Conservation (phyloP, 257 asterid genomes). For the Fraxinus quadrangulata region DNA sequence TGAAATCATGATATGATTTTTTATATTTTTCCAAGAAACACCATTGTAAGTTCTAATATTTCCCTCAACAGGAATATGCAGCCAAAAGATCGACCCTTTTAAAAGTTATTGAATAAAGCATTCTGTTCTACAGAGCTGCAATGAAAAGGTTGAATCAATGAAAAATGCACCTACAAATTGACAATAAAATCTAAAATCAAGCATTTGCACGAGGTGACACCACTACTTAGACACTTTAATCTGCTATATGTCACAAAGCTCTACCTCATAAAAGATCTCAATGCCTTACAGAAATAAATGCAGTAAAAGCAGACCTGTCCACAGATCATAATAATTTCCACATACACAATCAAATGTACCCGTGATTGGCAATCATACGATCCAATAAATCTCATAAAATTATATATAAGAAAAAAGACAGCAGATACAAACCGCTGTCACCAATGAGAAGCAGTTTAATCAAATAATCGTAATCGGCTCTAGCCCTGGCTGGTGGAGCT, state of each 20-base stretch:
- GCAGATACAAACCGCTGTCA: conserved; percentile 48
- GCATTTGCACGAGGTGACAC: background rate
- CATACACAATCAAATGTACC: background rate
- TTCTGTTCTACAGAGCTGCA: background rate
- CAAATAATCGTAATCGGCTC: conserved; percentile 60
- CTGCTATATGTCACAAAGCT: background rate
- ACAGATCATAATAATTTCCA: background rate
- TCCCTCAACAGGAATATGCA: background rate
- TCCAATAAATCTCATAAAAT: background rate
- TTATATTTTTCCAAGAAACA: background rate
- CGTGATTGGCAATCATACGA: background rate
- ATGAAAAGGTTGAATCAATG: background rate
- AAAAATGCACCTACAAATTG: background rate
- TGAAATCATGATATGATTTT: background rate
- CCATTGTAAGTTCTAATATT: background rate
- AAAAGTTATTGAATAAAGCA: background rate
- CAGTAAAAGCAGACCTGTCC: background rate
- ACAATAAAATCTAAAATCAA: background rate
- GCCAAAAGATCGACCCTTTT: background rate
- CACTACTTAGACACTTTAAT: too few relatives aligned
- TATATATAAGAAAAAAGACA: background rate
- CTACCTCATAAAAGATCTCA: background rate
- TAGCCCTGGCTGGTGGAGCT: conserved; percentile 64
- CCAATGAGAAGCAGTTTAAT: conserved; percentile 59
- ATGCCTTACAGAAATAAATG: background rate